These are phyloP conservation scores for Annulohypoxylon moriforme DNA, from an alignment of 495 filamentous ascomycete genomes.

Conservation along the genomic window DNA sequence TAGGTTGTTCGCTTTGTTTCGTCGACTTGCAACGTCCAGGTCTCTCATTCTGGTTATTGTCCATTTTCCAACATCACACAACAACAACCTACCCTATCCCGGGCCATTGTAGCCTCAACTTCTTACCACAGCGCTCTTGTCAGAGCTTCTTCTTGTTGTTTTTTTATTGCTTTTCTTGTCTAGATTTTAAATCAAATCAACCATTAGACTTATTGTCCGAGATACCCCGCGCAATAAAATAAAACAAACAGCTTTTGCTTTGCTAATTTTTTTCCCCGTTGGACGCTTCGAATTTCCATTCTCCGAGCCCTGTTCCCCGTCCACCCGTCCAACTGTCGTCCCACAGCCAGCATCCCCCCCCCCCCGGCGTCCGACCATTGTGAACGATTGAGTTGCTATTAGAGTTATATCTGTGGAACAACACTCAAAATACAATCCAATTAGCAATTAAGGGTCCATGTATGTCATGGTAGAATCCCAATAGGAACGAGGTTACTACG, in stretches of 20 bases:
- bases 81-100: constrained; percentile 12
- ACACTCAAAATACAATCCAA: constrained; percentile 25
- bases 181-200: constrained; percentile 39
- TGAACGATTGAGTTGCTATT: constrained; percentile 28
- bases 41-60: constrained; percentile 20
- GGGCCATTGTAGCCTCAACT: constrained; percentile 35
- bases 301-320: constrained; percentile 40
- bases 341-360: constrained; percentile 35
- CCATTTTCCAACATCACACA: constrained; percentile 33
- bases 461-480: constrained; percentile 38
- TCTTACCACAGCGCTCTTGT: background rate
- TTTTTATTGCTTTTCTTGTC: constrained; percentile 39
- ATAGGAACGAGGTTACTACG: constrained; percentile 37
- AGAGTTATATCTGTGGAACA: constrained; percentile 43
- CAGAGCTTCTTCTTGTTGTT: constrained; percentile 16
- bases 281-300: constrained; percentile 11
- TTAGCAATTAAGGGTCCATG: constrained; percentile 28
- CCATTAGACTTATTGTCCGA: constrained; percentile 40
- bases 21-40: constrained; percentile 36
- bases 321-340: background rate
- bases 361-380: constrained; percentile 33
- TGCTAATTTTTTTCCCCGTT: constrained; percentile 3
- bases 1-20: constrained; percentile 44
- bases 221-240: constrained; percentile 40
- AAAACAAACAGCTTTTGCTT: constrained; percentile 26